Base-by-base conservation (phyloP, 345 rosid species). In the Salix brachista region DNA sequence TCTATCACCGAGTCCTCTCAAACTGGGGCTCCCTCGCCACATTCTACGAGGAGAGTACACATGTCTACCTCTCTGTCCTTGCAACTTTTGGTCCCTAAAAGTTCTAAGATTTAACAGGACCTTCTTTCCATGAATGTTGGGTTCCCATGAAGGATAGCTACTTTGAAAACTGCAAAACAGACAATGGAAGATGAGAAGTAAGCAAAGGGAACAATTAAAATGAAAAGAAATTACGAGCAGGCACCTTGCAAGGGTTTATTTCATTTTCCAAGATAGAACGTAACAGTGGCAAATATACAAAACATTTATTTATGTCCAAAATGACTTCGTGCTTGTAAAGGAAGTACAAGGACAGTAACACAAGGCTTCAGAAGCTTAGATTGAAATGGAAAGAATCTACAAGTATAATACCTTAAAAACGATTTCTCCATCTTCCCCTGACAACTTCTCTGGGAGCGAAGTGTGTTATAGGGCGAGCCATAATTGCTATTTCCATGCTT, bases 341-440 rank as follows among this genome's bases (percentile, higher is more conserved):
- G 28, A 58, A n/a, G 62, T 5, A 58, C 62, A n/a, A 56, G 28
- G 5, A n/a, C 62, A 56, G 62, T 56, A 11, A 56, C 28, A 56
- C 14, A 58, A 10, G 28, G 28, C 23, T 56, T 8, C 62, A n/a
- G n/a, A 56, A 23, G 28, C 28, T 56, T n/a, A 56, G 23, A 56
- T 56, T 56, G 62, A 56, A 46, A 46, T 1, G 23, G 62, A 56
- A 56, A 56, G 62, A 56, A 56, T 56, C 28, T 8, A 56, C 13
- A 30, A 18, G 18, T 37, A 65, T 42, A 86, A 70, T 80, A 96
- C 99, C 99, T 89, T 85, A 96, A 87, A 86, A 96, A 92, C 54
- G 99, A 94, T 83, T 96, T 96, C 88, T 94, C 99, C 90, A 96
- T 83, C 89, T 96, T 96, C 77, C 99, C 99, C 70, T 96, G 98